Evolutionary conservation across 2,329 filamentous ascomycete genomes (phyloP).

Genomic region (Penicillium sumatraense): DNA sequence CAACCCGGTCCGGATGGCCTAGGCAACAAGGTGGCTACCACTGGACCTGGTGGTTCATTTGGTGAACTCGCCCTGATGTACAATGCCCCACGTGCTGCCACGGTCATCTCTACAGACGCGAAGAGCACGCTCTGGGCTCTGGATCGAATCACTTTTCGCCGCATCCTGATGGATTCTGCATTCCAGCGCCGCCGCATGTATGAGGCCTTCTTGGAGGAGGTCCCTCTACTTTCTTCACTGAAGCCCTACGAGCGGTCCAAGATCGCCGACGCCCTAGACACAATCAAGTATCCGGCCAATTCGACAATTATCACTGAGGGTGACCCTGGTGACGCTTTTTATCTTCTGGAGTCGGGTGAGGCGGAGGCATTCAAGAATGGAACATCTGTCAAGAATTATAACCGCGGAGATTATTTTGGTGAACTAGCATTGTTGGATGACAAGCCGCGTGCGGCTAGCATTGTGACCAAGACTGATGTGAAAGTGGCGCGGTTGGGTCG

Average conservation of each 20-base stretch:
- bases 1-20: slow-evolving; percentile 82
- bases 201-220: slow-evolving; percentile 93
- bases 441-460: slow-evolving; percentile 86
- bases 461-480: slow-evolving; percentile 81
- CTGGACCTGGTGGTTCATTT: slow-evolving; percentile 88
- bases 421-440: slow-evolving; percentile 94
- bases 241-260: slow-evolving; percentile 95
- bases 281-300: slow-evolving; percentile 79
- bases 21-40: slow-evolving; percentile 79
- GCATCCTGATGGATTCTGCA: slow-evolving; percentile 97
- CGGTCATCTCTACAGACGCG: slow-evolving; percentile 80
- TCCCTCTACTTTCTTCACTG: slow-evolving; percentile 79
- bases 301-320: slow-evolving; percentile 89
- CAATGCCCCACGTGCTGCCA: slow-evolving; percentile 93
- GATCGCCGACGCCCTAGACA: slow-evolving; percentile 94
- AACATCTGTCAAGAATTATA: slow-evolving; percentile 75
- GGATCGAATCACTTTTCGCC: slow-evolving; percentile 93
- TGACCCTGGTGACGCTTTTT: slow-evolving; percentile 90
- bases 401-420: slow-evolving; percentile 95
- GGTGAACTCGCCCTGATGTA: slow-evolving; percentile 98
- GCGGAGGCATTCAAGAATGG: slow-evolving; percentile 86
- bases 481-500: slow-evolving; percentile 93
- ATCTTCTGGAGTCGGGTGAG: slow-evolving; percentile 83
- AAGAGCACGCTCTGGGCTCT: slow-evolving; percentile 88
- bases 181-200: slow-evolving; percentile 97